Percentiles rank a stretch among this genome's conserved stretches.
These are phyloP conservation scores for Raphanus raphanistrum DNA, from an alignment of 345 rosid species.

Conservation along the genomic window DNA sequence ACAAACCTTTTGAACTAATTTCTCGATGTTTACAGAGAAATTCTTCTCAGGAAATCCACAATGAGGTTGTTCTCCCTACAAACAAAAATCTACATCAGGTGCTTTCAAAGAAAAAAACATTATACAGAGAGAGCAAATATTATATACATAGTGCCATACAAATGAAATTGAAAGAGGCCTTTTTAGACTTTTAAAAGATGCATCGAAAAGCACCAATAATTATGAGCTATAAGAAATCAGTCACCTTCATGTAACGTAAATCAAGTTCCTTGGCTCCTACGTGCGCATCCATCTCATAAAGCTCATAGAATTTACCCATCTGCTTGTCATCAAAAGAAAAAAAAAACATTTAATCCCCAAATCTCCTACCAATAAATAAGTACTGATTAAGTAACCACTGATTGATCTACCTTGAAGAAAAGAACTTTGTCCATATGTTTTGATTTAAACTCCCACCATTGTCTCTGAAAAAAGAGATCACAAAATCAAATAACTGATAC, in stretches of 20 bases:
- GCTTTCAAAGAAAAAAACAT: slow-evolving; percentile 1
- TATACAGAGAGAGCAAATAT: background rate
- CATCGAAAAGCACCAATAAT: background rate
- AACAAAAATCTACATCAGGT: slow-evolving; percentile 24
- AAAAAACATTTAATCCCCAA: background rate
- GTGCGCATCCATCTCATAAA: slow-evolving; percentile 99
- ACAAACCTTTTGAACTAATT: slow-evolving; percentile 88
- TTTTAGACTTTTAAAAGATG: background rate
- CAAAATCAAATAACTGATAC: slow-evolving; percentile 27
- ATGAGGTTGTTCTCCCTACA: slow-evolving; percentile 97
- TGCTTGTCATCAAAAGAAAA: slow-evolving; percentile 37
- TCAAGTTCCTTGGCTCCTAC: slow-evolving; percentile 88
- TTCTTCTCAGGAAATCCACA: slow-evolving; percentile 99
- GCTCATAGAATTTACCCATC: slow-evolving; percentile 99
- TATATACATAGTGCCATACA: background rate
- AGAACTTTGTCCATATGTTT: slow-evolving; percentile 98
- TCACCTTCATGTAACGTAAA: slow-evolving; percentile 97
- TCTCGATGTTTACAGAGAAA: slow-evolving; percentile 83
- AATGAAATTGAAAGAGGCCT: background rate
- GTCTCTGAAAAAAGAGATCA: slow-evolving; percentile 55
- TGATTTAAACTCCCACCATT: slow-evolving; percentile 99
- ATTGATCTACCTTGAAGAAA: slow-evolving; percentile 76
- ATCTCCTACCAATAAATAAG: background rate
- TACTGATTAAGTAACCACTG: background rate
- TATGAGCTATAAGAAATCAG: slow-evolving; percentile 11